Conservation (phyloP, 352 stramenopile species). For the Phytophthora europaea region DNA sequence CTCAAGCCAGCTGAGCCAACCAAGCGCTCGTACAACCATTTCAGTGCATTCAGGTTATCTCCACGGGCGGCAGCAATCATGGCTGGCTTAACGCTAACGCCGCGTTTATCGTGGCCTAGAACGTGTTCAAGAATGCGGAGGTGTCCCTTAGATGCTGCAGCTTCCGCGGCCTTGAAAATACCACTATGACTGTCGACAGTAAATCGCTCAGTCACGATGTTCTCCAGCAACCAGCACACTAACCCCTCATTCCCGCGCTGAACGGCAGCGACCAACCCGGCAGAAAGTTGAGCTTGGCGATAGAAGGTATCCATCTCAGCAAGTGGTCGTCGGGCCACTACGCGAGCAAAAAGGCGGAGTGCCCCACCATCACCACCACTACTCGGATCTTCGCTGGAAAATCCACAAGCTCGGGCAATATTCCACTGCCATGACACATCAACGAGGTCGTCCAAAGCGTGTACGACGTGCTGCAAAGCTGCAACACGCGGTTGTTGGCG, state of each 20-base stretch:
- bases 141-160: slow-evolving; percentile 24
- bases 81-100: slow-evolving; percentile 14
- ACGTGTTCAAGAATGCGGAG: slow-evolving; percentile 33
- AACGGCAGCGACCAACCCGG: slow-evolving; percentile 28
- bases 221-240: slow-evolving; percentile 31
- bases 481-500: slow-evolving; percentile 27
- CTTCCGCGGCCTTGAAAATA: slow-evolving; percentile 35
- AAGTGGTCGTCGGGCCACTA: slow-evolving; percentile 31
- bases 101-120: slow-evolving; percentile 29
- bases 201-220: slow-evolving; percentile 25
- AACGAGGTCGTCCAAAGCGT: slow-evolving; percentile 33
- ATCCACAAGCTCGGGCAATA: slow-evolving; percentile 36
- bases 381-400: slow-evolving; percentile 15
- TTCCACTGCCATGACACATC: slow-evolving; percentile 42
- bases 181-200: slow-evolving; percentile 32
- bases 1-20: slow-evolving; percentile 2
- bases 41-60: slow-evolving; percentile 14
- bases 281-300: slow-evolving; percentile 33
- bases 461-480: slow-evolving; percentile 37
- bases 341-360: slow-evolving; percentile 26
- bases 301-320: slow-evolving; percentile 41
- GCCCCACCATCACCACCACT: slow-evolving; percentile 19
- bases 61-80: slow-evolving; percentile 27
- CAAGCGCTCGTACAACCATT: slow-evolving; percentile 31
- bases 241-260: slow-evolving; percentile 22